Percentiles rank a stretch among this genome's conserved stretches.
Evolutionary conservation across 805 yeast genomes (phyloP).

Genomic region (Yamadazyma insecticola): DNA sequence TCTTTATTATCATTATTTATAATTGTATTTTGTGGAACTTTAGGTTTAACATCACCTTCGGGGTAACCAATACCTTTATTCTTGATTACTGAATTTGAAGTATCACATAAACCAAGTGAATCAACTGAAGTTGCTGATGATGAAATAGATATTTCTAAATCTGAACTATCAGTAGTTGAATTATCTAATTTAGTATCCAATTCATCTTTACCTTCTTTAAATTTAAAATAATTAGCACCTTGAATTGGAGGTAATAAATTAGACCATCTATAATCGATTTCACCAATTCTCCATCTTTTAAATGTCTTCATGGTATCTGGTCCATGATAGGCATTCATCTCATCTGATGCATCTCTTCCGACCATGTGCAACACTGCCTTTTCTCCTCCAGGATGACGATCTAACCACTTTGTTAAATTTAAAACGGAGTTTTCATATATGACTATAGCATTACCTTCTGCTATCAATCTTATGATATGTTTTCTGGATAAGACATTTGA

Average conservation of each 20-base stretch:
- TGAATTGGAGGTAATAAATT: conserved; percentile 85
- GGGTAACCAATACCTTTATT: background rate
- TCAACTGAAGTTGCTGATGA: background rate
- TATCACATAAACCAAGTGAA: background rate
- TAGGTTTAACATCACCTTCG: conserved; percentile 41
- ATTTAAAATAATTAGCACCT: conserved; percentile 49
- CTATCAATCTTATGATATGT: conserved; percentile 41
- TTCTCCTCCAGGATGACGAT: conserved; percentile 84
- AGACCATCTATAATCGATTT: conserved; percentile 60
- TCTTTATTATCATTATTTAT: conserved; percentile 33
- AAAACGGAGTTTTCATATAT: conserved; percentile 60
- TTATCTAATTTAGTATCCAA: conserved; percentile 3
- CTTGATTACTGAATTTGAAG: background rate
- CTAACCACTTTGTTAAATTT: conserved; percentile 66
- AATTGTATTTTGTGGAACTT: conserved; percentile 45
- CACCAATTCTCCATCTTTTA: conserved; percentile 60
- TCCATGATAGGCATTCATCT: conserved; percentile 79
- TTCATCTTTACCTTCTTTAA: background rate
- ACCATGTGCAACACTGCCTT: conserved; percentile 79
- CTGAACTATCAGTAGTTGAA: conserved; percentile 6
- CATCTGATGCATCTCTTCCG: conserved; percentile 89
- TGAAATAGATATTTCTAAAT: conserved; percentile 8
- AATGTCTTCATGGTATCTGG: conserved; percentile 52
- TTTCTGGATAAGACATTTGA: no score
- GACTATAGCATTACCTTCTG: conserved; percentile 65